A percentile compares a stretch with the other conserved stretches of the same genome.
Evolutionary conservation across 148 eudicot genomes (phyloP).

Genomic region (Linanthus parryae): DNA sequence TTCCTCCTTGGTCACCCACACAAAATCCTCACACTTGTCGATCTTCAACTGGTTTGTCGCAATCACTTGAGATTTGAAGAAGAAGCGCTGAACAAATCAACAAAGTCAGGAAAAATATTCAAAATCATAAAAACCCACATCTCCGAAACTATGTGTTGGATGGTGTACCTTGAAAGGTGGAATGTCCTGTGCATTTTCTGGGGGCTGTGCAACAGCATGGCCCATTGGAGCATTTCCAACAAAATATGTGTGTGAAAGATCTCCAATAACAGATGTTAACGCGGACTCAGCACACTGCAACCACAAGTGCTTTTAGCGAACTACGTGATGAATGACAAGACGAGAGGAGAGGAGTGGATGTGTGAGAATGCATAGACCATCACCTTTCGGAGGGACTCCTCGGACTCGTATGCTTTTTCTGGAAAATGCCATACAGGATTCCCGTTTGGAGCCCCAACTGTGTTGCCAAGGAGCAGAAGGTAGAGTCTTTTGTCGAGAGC

Average conservation of each 20-base stretch:
- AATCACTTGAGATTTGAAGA: constrained; percentile 93
- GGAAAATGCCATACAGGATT: constrained; percentile 92
- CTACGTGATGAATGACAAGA: too few relatives aligned
- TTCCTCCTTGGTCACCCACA: constrained; percentile 93
- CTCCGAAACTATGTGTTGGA: too few relatives aligned
- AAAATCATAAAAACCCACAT: not conserved
- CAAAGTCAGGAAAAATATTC: too few relatives aligned
- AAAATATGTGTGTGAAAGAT: constrained; percentile 76
- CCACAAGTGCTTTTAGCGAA: too few relatives aligned
- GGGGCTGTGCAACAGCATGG: constrained; percentile 47
- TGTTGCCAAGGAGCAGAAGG: constrained; percentile 66
- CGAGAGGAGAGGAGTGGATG: not conserved
- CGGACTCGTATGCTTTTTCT: constrained; percentile 74
- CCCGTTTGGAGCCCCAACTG: constrained; percentile 46
- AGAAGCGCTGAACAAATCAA: constrained; percentile 81
- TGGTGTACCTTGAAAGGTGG: constrained; percentile 53
- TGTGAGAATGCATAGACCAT: constrained; percentile 15
- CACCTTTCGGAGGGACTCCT: constrained; percentile 91
- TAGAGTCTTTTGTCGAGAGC: constrained; percentile 92
- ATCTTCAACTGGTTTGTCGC: constrained; percentile 54
- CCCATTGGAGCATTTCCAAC: constrained; percentile 98
- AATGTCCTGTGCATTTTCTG: constrained; percentile 29
- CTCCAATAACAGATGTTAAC: constrained; percentile 65
- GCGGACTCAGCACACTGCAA: constrained; percentile 89
- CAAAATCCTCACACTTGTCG: constrained; percentile 56